Conservation (phyloP, 257 asterid species). For the Nicotiana benthamiana region DNA sequence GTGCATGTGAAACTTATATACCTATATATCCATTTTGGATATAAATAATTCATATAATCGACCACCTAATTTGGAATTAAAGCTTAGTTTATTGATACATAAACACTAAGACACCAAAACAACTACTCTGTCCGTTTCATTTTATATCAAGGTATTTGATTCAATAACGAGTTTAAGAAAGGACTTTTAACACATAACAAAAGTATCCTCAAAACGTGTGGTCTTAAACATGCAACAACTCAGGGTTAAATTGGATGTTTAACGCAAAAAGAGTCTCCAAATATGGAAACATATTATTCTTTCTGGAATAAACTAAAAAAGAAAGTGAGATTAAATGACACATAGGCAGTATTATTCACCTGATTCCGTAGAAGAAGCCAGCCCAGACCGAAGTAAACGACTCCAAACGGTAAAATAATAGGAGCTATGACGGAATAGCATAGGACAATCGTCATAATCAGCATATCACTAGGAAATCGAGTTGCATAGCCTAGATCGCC, state of each 20-base stretch:
- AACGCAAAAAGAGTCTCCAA: too few species aligned
- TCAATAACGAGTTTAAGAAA: neutral
- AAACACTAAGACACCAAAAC: neutral
- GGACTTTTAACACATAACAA: neutral
- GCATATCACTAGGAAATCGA: constrained; percentile 72
- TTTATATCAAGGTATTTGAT: neutral
- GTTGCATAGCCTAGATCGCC: constrained; percentile 75
- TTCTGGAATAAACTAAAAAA: too few species aligned
- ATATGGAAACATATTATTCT: too few species aligned
- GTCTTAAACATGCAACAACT: neutral
- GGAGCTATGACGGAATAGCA: constrained; percentile 92
- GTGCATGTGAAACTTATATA: too few species aligned
- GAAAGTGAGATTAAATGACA: neutral
- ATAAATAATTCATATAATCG: too few species aligned
- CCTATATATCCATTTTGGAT: too few species aligned
- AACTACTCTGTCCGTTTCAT: neutral
- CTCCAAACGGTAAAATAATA: constrained; percentile 72
- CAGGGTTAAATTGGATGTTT: too few species aligned
- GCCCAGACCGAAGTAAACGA: constrained; percentile 75
- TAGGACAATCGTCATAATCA: constrained; percentile 51
- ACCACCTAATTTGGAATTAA: too few species aligned
- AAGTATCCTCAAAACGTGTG: neutral
- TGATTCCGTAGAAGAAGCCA: constrained; percentile 91
- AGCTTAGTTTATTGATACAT: neutral
- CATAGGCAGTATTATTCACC: constrained; percentile 24